Base-by-base conservation (phyloP, 78 protist species). In the Bigelowiella natans region DNA sequence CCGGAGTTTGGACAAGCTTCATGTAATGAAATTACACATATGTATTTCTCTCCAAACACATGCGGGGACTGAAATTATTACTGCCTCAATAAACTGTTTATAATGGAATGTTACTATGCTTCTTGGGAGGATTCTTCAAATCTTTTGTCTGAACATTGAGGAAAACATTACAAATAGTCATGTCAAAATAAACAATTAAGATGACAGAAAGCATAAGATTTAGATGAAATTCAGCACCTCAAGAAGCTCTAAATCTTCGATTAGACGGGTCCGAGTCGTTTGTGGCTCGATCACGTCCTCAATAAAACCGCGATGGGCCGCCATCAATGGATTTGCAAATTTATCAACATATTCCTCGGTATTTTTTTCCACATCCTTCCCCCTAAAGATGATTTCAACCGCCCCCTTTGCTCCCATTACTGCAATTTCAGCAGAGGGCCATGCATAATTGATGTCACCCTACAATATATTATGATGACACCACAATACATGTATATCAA, bases 381-480 rank as follows among this genome's bases (percentile, higher is more conserved):
- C 95, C 2, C 98, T 88, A 94, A 95, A 97, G 85, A 97, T 93
- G 94, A 98, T 97, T 86, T 96, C 95, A 36, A 94, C 97, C 0
- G 99, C 99, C 38, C 99, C 99, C 92, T 97, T 95, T 2, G 99
- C 97, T 1, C 99, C 99, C 99, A 98, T 98, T 34, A 98, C 99
- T 26, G 99, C 99, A 11, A 98, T 93, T 90, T 98, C 99, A 40
- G 98, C 97, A n/a, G 94, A 92, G 39, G 99, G 99, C 99, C 99
- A 98, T 0, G 98, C 97, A 93, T 97, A 97, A 94, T 97, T 97
- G 39, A 36, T n/a, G 90, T 98, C 99, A 40, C 82, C 88, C 73
- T 26, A 2, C 26, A 28, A 63, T 63, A 26, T 63, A 18, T 28
- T 26, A 18, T 63, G 26, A 28, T 26, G 18, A 28, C 31, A 28